Evolutionary conservation across 2,329 filamentous ascomycete genomes (phyloP).

Genomic region (Botrytis hyacinthi): DNA sequence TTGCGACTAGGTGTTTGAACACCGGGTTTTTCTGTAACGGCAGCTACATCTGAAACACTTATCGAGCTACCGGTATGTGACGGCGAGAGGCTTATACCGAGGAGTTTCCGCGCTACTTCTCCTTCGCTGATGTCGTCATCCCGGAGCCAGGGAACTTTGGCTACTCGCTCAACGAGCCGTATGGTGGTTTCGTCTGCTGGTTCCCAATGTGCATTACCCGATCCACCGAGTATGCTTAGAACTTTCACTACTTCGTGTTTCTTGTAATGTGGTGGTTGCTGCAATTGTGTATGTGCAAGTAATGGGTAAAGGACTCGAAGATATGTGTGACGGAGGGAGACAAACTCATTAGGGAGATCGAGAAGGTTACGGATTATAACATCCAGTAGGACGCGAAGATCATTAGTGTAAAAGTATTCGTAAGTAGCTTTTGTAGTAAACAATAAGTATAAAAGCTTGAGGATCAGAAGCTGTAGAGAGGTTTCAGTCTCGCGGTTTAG

Average conservation of each 20-base stretch:
- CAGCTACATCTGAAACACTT: conserved; percentile 75
- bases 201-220: conserved; percentile 70
- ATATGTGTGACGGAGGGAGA: conserved; percentile 84
- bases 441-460: conserved; percentile 91
- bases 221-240: conserved; percentile 67
- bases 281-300: conserved; percentile 86
- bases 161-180: conserved; percentile 72
- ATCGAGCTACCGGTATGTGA: conserved; percentile 67
- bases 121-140: conserved; percentile 43
- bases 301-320: conserved; percentile 88
- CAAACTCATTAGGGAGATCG: conserved; percentile 82
- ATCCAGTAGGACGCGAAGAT: conserved; percentile 88
- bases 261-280: conserved; percentile 86
- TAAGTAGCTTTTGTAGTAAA: conserved; percentile 90
- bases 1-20: conserved; percentile 75
- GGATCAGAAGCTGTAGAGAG: conserved; percentile 88
- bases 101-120: conserved; percentile 55
- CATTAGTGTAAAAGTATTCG: conserved; percentile 99
- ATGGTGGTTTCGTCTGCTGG: conserved; percentile 78
- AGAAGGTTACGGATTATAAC: conserved; percentile 97
- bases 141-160: conserved; percentile 67
- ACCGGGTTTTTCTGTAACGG: conserved; percentile 77
- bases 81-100: conserved; percentile 70
- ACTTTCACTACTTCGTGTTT: conserved; percentile 77
- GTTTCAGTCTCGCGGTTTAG: conserved; percentile 95